Percentiles rank a stretch among this genome's conserved stretches.
Evolutionary conservation across 176 grass and related monocot species (phyloP).

Genomic region (Lolium multiflorum): DNA sequence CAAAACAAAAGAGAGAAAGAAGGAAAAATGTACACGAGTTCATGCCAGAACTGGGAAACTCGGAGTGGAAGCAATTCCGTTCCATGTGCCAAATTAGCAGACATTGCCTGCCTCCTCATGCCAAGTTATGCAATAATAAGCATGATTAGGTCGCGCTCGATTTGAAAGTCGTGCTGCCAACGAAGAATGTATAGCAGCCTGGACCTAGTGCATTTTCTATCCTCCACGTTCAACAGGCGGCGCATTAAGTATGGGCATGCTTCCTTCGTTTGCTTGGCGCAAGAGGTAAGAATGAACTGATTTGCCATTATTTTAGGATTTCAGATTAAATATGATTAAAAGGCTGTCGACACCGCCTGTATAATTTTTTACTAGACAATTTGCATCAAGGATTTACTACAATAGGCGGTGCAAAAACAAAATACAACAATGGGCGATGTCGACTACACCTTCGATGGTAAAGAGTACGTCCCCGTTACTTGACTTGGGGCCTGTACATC

Average conservation of each 20-base stretch:
- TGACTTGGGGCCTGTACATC: no score
- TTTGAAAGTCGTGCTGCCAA: background rate
- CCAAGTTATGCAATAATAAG: background rate
- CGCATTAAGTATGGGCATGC: background rate
- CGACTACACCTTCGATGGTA: no score
- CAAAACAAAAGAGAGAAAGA: background rate
- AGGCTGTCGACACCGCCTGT: no score
- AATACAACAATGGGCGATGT: no score
- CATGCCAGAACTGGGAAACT: background rate
- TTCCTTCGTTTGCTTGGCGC: background rate
- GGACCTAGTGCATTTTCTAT: background rate
- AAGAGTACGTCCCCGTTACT: background rate
- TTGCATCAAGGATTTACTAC: background rate
- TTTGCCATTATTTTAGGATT: no score
- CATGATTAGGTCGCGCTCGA: background rate
- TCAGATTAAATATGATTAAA: no score
- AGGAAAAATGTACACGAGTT: background rate
- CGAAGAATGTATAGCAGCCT: background rate
- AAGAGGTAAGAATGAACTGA: conserved; percentile 12
- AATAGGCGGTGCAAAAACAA: no score
- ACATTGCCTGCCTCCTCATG: background rate
- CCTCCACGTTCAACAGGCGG: background rate
- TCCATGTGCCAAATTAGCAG: background rate
- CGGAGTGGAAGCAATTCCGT: conserved; percentile 14
- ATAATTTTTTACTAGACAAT: background rate